phyloP scores from a whole-genome alignment of 768 basidiomycete species.

The Chalciporus pseudorubinellus region DNA sequence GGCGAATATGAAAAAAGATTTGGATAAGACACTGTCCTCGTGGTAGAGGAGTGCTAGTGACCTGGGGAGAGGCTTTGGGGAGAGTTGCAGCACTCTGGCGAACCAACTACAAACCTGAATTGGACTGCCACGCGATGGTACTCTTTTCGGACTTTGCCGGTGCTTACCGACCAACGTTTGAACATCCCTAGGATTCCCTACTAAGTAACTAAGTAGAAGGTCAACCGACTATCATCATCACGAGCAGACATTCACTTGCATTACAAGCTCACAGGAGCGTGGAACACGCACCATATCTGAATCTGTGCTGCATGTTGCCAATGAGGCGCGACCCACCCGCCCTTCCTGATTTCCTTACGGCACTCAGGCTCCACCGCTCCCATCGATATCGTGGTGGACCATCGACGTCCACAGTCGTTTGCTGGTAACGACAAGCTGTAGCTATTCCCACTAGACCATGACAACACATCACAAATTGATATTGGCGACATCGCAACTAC shows the following conservation, averaged over 20 bases:
- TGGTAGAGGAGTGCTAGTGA: neutral
- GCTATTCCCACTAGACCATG: too few relatives aligned
- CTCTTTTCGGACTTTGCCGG: slow-evolving; percentile 21
- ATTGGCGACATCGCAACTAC: too few relatives aligned
- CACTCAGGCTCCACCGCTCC: neutral
- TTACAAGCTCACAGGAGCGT: too few relatives aligned
- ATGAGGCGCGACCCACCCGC: neutral
- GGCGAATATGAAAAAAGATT: neutral
- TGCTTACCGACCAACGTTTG: neutral
- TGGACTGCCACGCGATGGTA: slow-evolving; percentile 16
- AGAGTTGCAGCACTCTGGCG: neutral
- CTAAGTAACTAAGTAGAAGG: too few relatives aligned
- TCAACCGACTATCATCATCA: too few relatives aligned
- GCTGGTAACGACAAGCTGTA: too few relatives aligned
- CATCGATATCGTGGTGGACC: neutral
- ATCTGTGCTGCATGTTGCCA: neutral
- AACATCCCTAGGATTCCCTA: too few relatives aligned
- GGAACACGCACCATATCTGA: too few relatives aligned
- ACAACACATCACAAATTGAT: too few relatives aligned
- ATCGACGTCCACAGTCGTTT: too few relatives aligned
- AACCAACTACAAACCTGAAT: neutral
- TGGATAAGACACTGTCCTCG: slow-evolving; percentile 20
- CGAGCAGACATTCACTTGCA: too few relatives aligned
- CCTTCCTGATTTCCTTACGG: too few relatives aligned
- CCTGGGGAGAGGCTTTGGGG: neutral